Percentiles rank a stretch among this genome's conserved stretches.
These are phyloP conservation scores for Cafeteria roenbergensis DNA, from an alignment of 108 stramenopile species.

Conservation along the genomic window DNA sequence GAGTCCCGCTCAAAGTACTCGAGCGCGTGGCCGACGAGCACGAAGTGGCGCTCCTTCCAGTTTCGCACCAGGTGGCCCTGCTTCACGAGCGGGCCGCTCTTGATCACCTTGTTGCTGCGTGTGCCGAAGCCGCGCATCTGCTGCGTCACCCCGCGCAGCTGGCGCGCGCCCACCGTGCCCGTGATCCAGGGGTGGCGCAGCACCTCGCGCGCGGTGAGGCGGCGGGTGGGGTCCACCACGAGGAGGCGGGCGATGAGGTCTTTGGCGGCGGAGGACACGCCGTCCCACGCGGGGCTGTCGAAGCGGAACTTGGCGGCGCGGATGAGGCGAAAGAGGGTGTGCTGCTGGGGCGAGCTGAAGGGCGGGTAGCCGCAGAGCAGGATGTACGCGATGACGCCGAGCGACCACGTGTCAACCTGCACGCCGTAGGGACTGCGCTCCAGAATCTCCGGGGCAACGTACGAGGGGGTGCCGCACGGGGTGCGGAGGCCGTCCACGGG, in stretches of 20 bases:
- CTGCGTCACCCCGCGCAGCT: background rate
- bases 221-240: conserved; percentile 27
- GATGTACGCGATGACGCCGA: conserved; percentile 88
- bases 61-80: background rate
- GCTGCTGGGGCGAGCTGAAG: conserved; percentile 24
- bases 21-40: background rate
- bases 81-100: background rate
- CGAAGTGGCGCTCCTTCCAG: background rate
- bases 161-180: background rate
- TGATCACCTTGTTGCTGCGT: too few relatives aligned
- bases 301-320: conserved; percentile 30
- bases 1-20: background rate
- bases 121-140: background rate
- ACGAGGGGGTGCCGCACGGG: conserved; percentile 21
- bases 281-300: conserved; percentile 28
- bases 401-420: conserved; percentile 81
- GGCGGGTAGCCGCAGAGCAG: conserved; percentile 76
- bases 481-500: conserved; percentile 12
- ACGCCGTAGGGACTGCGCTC: conserved; percentile 17
- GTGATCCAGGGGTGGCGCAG: conserved; percentile 25
- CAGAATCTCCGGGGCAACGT: conserved; percentile 24
- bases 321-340: conserved; percentile 29
- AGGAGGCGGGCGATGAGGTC: conserved; percentile 36
- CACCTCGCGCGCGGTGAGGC: conserved; percentile 37
- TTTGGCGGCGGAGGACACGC: conserved; percentile 33